A percentile compares a stretch with the other conserved stretches of the same genome.
These are phyloP conservation scores for Epichloe uncinata DNA, from an alignment of 2,329 filamentous ascomycete species.

Conservation along the genomic window DNA sequence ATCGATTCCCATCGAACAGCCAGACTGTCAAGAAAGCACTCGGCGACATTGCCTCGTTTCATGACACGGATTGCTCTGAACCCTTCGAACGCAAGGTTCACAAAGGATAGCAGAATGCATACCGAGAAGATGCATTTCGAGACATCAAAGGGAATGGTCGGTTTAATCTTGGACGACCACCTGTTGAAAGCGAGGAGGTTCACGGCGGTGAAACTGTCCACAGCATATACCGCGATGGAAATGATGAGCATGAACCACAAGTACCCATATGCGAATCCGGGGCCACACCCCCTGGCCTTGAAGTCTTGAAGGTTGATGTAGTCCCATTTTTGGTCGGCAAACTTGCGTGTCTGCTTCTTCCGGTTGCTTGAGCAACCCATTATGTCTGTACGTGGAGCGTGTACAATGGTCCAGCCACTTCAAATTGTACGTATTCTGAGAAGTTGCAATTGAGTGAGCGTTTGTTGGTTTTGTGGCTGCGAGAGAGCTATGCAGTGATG, in stretches of 20 bases:
- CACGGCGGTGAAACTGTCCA: conserved; percentile 87
- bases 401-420: background rate
- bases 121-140: conserved; percentile 92
- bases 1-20: conserved; percentile 76
- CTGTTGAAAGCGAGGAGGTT: conserved; percentile 80
- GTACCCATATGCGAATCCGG: conserved; percentile 69
- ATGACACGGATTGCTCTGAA: conserved; percentile 71
- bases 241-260: conserved; percentile 69
- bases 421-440: background rate
- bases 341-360: conserved; percentile 49
- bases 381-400: conserved; percentile 13
- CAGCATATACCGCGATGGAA: conserved; percentile 71
- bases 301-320: conserved; percentile 73
- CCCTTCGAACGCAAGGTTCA: conserved; percentile 70
- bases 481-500: conserved; percentile 5
- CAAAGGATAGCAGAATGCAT: conserved; percentile 82
- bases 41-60: conserved; percentile 70
- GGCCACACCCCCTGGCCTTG: conserved; percentile 67
- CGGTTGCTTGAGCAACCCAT: conserved; percentile 56
- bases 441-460: background rate
- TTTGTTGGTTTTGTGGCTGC: background rate
- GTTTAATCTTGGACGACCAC: conserved; percentile 76
- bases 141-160: conserved; percentile 60
- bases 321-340: conserved; percentile 85
- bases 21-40: conserved; percentile 80